Evolutionary conservation across 441 rosid species (phyloP), one percentile per base, ranked within the genome.

Genomic region (Adansonia grandidieri): DNA sequence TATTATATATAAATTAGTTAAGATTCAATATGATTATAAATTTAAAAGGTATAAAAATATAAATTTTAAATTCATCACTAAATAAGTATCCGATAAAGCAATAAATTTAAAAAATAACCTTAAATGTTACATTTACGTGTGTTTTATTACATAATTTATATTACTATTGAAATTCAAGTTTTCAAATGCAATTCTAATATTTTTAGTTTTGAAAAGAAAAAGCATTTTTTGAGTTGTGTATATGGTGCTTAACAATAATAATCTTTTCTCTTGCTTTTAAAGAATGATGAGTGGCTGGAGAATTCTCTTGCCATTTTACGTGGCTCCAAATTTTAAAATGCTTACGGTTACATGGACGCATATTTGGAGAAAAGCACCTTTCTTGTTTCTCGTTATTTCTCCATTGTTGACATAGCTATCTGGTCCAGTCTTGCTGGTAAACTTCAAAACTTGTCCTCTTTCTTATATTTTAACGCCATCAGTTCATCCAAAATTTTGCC

Each of bases 341-440:
- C 91, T 15, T 92, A 97, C 77, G 32, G 51, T 54, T 87, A 89
- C 60, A 80, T 93, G 17, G 88, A 96, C 53, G 81, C 64, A 71
- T 87, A 85, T 76, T 84, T 94, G 58, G 83, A 85, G 82, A 85
- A 72, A 50, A 75, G 80, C 56, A 91, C 97, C 32, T 89, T 92
- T 66, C 76, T 92, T 5, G 97, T 94, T 63, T 97, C 90, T 5
- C 77, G 88, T 82, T 82, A 71, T 78, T 84, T 92, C 78, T 86
- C 99, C 28, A 87, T 96, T 77, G 98, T 94, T 32, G 99, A 94
- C 61, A 82, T 96, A 69, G 97, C 93, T 19, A 80, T 94, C 71
- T 96, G 99, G 98, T 90, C 99, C 0, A 90, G 90, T 80, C 92
- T 96, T 24, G 87, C 96, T 73, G 98, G 97, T 96, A 84, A 71